A percentile compares a stretch with the other conserved stretches of the same genome.
These are phyloP conservation scores for Nothophoma quercina DNA, from an alignment of 2,329 filamentous ascomycete genomes.

Conservation along the genomic window DNA sequence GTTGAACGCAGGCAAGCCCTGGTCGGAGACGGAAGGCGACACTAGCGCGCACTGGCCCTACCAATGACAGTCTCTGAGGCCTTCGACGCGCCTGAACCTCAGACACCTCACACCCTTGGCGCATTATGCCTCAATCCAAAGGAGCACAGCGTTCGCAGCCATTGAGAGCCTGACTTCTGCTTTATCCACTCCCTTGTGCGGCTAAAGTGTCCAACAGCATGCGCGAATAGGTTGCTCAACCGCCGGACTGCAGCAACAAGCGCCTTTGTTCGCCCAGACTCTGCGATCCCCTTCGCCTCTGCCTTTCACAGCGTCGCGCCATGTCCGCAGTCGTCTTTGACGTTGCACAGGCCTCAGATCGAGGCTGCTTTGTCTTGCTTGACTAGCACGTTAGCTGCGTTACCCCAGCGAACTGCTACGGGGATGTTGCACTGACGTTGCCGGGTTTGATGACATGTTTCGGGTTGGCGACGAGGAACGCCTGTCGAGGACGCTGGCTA, in stretches of 20 bases:
- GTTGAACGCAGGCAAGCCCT: conserved; percentile 5
- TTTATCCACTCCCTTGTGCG: conserved; percentile 8
- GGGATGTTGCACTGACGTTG: conserved; percentile 23
- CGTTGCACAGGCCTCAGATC: conserved; percentile 7
- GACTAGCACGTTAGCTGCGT: conserved; percentile 23
- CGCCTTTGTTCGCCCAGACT: conserved; percentile 3
- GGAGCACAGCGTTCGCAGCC: conserved; percentile 8
- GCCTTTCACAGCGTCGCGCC: conserved; percentile 13
- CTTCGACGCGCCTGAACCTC: conserved; percentile 13
- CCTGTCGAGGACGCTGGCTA: conserved; percentile 25
- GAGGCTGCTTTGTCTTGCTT: conserved; percentile 6
- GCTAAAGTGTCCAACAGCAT: conserved; percentile 3
- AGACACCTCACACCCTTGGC: conserved; percentile 12
- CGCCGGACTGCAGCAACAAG: conserved; percentile 9
- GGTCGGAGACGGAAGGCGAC: conserved; percentile 5
- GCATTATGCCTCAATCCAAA: conserved; percentile 6
- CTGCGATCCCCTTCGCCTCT: conserved; percentile 4
- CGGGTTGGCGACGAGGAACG: conserved; percentile 27
- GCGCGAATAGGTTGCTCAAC: background rate
- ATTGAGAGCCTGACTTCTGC: conserved; percentile 1
- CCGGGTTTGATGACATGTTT: conserved; percentile 39
- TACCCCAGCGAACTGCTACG: conserved; percentile 28
- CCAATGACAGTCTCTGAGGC: conserved; percentile 4
- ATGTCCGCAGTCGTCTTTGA: conserved; percentile 1
- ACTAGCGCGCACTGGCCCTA: conserved; percentile 6